Evolutionary conservation across 176 grass and related monocot species (phyloP).

Genomic region (maize (Zea mays)): DNA sequence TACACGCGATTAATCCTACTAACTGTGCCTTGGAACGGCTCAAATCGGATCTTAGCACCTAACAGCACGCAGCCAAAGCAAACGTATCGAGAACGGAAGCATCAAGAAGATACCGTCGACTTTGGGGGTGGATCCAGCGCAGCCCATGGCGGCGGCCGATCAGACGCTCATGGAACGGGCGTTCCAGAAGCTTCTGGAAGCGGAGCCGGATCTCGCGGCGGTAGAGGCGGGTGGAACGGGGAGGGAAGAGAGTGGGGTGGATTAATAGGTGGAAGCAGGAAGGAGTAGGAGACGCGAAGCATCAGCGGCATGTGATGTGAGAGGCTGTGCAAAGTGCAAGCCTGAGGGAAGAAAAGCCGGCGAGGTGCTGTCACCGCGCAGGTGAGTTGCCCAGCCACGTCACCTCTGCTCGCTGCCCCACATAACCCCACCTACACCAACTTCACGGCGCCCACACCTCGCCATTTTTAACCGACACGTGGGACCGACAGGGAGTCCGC

Average conservation of each 20-base stretch:
- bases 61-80: conserved; percentile 6
- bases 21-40: neutral
- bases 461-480: neutral
- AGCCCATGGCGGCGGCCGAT: conserved; percentile 64
- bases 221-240: neutral
- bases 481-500: neutral
- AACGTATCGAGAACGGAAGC: conserved; percentile 23
- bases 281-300: conserved; percentile 22
- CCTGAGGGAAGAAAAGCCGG: neutral
- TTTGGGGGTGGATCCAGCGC: conserved; percentile 82
- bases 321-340: neutral
- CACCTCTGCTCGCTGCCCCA: conserved; percentile 5
- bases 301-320: conserved; percentile 29
- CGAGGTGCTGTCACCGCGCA: conserved; percentile 5
- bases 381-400: conserved; percentile 45
- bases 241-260: conserved; percentile 34
- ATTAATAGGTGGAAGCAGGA: conserved; percentile 36
- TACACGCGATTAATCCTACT: conserved; percentile 1
- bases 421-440: neutral
- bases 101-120: conserved; percentile 46
- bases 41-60: conserved; percentile 6
- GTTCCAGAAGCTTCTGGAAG: conserved; percentile 31
- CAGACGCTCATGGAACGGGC: conserved; percentile 35
- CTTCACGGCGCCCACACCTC: neutral
- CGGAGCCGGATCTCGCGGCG: conserved; percentile 38